Conservation (phyloP, 768 basidiomycete genomes). For the Macrolepiota fuliginosa region DNA sequence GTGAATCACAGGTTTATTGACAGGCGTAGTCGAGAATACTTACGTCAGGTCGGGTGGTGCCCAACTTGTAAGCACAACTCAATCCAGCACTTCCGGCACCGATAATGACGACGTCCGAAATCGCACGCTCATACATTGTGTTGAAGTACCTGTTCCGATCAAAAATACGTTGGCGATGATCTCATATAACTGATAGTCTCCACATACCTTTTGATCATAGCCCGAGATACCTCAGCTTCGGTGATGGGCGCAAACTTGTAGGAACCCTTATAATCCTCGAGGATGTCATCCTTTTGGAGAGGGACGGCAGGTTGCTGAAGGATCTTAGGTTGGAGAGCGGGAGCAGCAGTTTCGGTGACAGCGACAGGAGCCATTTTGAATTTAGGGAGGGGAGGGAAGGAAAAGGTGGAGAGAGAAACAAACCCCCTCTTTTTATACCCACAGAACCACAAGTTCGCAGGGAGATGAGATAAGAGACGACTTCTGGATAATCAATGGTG, state of each 20-base stretch:
- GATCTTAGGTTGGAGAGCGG: not conserved
- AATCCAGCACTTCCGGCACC: constrained; percentile 71
- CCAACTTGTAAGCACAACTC: constrained; percentile 73
- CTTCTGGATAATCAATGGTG: not conserved
- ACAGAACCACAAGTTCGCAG: not conserved
- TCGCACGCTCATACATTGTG: constrained; percentile 68
- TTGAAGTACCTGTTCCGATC: constrained; percentile 56
- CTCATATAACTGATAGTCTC: not conserved
- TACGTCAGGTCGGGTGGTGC: constrained; percentile 63
- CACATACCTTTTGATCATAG: constrained; percentile 70
- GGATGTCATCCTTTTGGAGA: constrained; percentile 32
- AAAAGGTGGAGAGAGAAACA: not conserved
- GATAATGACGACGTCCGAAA: constrained; percentile 77
- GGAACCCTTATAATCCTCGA: constrained; percentile 58
- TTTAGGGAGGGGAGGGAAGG: not conserved
- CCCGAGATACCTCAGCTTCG: constrained; percentile 73
- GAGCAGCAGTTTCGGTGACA: constrained; percentile 13
- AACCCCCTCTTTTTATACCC: not conserved
- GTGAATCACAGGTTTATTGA: not conserved
- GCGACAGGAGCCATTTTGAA: constrained; percentile 25
- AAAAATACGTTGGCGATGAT: not conserved
- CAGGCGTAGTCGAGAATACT: constrained; percentile 13
- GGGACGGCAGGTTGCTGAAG: constrained; percentile 7
- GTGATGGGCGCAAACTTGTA: constrained; percentile 73
- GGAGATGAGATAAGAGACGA: constrained; percentile 6